Evolutionary conservation across 1,139 yeast species (phyloP), one percentile per base, ranked within the genome.

Genomic region (Taiozyma onychis): DNA sequence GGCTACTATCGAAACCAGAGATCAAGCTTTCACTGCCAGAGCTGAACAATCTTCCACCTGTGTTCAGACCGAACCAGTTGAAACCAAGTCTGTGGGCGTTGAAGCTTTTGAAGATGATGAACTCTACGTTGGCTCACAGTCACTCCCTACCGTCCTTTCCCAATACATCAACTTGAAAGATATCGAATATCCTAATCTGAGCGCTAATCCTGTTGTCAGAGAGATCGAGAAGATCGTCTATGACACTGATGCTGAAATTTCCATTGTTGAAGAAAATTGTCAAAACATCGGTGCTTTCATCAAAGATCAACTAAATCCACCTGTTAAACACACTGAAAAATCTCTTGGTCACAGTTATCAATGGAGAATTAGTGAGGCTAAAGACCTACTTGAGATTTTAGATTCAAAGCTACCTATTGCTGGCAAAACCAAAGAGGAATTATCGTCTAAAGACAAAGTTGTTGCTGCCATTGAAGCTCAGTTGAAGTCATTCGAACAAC

Each of bases 301-400:
- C 18, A 48, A 53, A 11, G 75, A 73, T 47, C 78, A 76, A 47
- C 47, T 64, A 13, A 57, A 62, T 4, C 48, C 48, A 14, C 46
- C 52, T 11, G 53, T 55, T 24, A 32, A 11, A 3, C 72, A 69
- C 49, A 60, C 71, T 1, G 60, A 58, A 16, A 50, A 42, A 2
- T 64, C 70, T 0, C 45, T 68, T 4, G 55, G 54, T 6, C 57
- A 54, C 47, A 62, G 66, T 6, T 62, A 66, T 14, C 67, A 66
- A 16, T 76, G 80, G 80, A 71, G 76, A 56, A 52, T 76, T 14
- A 51, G 62, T 37, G 79, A 76, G 54, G 62, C 62, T 10, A 45
- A 48, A 1, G 60, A 58, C 3, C 48, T 74, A 11, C 46, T 51
- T 4, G 53, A 57, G 3, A 59, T 66, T 8, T 43, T 69, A 1